Base-by-base conservation (phyloP, 2,329 filamentous ascomycete genomes). In the Ilyonectria robusta region DNA sequence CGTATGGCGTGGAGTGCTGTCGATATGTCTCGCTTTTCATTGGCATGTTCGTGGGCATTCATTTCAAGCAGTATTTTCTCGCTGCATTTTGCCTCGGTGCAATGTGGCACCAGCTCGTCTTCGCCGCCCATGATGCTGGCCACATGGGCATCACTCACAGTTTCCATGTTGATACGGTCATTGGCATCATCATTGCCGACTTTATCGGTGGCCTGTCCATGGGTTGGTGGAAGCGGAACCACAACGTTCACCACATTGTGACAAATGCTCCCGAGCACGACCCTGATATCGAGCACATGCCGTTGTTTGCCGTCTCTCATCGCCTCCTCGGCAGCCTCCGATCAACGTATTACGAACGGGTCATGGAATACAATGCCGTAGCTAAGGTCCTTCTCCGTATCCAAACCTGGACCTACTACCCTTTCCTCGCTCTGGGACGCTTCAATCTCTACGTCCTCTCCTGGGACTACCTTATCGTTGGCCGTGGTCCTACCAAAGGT, bases 71-170 rank as follows among this genome's bases (percentile, higher is more conserved):
- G 88, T 95, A 93, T 76, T 84, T 82, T 54, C 83, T 88, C 2
- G 93, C 93, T 63, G 94, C 89, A 1, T 79, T 93, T 55, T 94
- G 91, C 72, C 85, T 98, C 3, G 96, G 95, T 21, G 86, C 89
- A 69, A 88, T 97, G 77, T 98, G 96, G 95, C 96, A 98, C 78
- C 96, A 98, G 79, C 87, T 98, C 31, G 93, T 95, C 58, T 99
- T 99, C 78, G 92, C 92, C 1, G 96, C 94, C 67, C 96, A 99
- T 80, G 96, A 99, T 84, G 94, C 95, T 57, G 95, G 94, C 7
- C 96, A 99, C 81, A 97, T 98, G 92, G 96, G 94, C 72, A 97
- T 99, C 75, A 99, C 96, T 2, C 95, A 98, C 81, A 87, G 92
- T 78, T 98, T 95, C 79, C 91, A 93, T 56, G 82, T 90, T 42